Base-by-base conservation (phyloP, 352 stramenopile species). In the Elongisporangium anandrum region DNA sequence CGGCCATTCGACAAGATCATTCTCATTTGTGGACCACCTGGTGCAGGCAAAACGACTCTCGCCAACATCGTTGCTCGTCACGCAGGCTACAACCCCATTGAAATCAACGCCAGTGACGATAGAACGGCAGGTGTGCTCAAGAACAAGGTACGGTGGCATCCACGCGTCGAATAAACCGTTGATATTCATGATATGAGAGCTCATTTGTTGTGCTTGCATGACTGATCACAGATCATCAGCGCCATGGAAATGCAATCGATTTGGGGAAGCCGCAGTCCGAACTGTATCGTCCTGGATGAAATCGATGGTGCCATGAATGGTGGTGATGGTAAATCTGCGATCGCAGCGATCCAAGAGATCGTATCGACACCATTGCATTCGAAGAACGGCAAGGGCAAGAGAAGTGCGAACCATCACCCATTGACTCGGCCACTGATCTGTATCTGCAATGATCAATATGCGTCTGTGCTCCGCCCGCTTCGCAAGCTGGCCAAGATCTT, bases 391-490 rank as follows among this genome's bases (percentile, higher is more conserved):
- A 79, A 82, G 54, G 61, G 57, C 19, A 68, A 70, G 26, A 50
- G 16, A n/a, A 34, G 41, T 19, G 57, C 60, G 21, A 79, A 73
- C 51, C 67, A 73, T 21, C 87, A 98, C 41, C 81, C 93, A 6
- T 68, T 98, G 41, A 97, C 73, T 53, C 85, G 96, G 1, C 97
- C 97, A 8, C 77, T 99, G 17, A 99, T 99, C 61, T 98, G 97
- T 66, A 99, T 99, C 72, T 99, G 97, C 75, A 99, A 99, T 71
- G 94, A 99, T 68, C 89, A 98, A 65, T 99, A 98, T 71, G 95
- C 95, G 13, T 96, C 96, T 1, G 89, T 96, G 26, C 70, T 99
- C 39, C 83, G 96, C 10, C 88, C 95, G n/a, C 79, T 99, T 49
- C 88, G 97, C 24, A 92, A 97, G 22, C 82, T 97, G 16, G 88